Conservation (phyloP, 2,329 filamentous ascomycete genomes). For the Colletotrichum falcatum region DNA sequence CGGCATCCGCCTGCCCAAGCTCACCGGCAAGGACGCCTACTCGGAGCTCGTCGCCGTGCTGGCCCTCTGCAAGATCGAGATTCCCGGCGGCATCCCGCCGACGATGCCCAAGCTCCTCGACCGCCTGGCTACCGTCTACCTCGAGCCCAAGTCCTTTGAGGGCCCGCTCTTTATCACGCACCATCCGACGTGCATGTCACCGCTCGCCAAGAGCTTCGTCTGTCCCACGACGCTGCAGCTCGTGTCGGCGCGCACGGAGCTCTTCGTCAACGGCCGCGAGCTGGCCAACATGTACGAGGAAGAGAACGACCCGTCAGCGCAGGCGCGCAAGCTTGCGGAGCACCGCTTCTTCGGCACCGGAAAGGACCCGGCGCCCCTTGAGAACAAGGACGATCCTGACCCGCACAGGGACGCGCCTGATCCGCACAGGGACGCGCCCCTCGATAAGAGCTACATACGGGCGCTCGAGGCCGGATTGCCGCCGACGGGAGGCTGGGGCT, state of each 20-base stretch:
- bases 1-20: constrained; percentile 73
- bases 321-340: constrained; percentile 82
- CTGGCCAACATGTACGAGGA: constrained; percentile 98
- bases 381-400: constrained; percentile 46
- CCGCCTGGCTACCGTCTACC: constrained; percentile 77
- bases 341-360: constrained; percentile 56
- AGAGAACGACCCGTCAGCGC: constrained; percentile 91
- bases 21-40: constrained; percentile 67
- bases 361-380: constrained; percentile 41
- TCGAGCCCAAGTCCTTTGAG: constrained; percentile 79
- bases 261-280: constrained; percentile 85
- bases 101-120: constrained; percentile 81
- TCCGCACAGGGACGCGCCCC: constrained; percentile 58
- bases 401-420: constrained; percentile 57
- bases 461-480: constrained; percentile 90
- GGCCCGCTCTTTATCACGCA: constrained; percentile 87
- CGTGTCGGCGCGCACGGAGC: constrained; percentile 84
- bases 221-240: constrained; percentile 76
- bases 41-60: constrained; percentile 65
- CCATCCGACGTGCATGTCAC: constrained; percentile 91
- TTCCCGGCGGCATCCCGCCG: constrained; percentile 70
- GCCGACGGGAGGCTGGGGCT: constrained; percentile 97
- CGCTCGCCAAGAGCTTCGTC: constrained; percentile 86
- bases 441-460: constrained; percentile 85
- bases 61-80: constrained; percentile 69